Evolutionary conservation across 371 early-diverging fungal genomes (phyloP), one percentile per base, ranked within the genome.

Genomic region (Chytridium lagenaria): DNA sequence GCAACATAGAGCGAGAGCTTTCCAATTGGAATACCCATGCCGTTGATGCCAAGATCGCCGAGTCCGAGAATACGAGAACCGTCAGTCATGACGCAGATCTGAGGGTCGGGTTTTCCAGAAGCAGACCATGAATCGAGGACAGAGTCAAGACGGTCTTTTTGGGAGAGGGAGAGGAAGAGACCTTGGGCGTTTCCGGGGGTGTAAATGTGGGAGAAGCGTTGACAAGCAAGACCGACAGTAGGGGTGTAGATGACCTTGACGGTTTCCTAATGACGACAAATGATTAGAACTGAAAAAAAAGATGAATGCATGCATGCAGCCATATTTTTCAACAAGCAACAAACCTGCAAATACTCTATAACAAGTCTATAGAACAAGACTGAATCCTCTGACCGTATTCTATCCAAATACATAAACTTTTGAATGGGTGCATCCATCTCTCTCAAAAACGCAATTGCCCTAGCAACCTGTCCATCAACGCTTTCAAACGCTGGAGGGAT

Each of bases 1-100:
- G 93, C 97, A 10, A 93, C 90, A 71, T 95, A 83, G 1, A 95
- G 86, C 72, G 94, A 94, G 0, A 95, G 89, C 81, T 95, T 96
- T 51, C 95, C 96, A 36, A 95, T 89, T 15, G 95, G 93, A 73
- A 96, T 96, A 31, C 93, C 95, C 89, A 95, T 92, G 23, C 97
- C 97, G 71, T 91, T 92, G 30, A 95, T 85, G 72, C 96, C 96
- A 64, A 94, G 85, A 79, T 96, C 96, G 23, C 97, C 97, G 16
- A 96, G 84, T 16, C 97, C 97, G 37, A 96, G 88, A 68, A 96
- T 95, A 68, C 95, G 91, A 44, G 93, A 93, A 40, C 96, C 95
- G 78, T 96, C 95, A 3, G 95, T 94, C 73, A 96, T 93, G 59
- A 96, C 97, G 19, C 92, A 84, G 66, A 95, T 94, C 70, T 90